These are phyloP conservation scores for Anthracocystis setariae DNA, from an alignment of 1,284 basidiomycete genomes.

Conservation along the genomic window DNA sequence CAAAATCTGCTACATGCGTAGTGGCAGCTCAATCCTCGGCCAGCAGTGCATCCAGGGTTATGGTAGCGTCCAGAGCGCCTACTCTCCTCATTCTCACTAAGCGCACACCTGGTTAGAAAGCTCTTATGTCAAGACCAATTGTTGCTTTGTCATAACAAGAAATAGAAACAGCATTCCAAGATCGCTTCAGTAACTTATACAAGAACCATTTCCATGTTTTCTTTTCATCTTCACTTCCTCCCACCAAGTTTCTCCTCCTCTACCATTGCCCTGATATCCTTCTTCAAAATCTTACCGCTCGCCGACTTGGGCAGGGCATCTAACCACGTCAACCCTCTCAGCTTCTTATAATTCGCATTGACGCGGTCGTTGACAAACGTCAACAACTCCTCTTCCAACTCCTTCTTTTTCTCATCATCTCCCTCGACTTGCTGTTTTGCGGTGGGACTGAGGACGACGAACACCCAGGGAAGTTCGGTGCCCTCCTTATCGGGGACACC, in stretches of 20 bases:
- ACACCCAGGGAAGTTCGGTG: conserved; percentile 59
- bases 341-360: conserved; percentile 62
- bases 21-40: conserved; percentile 73
- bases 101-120: too few species aligned
- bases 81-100: too few species aligned
- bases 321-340: conserved; percentile 59
- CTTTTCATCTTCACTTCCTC: conserved; percentile 3
- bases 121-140: too few species aligned
- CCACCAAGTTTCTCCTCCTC: conserved; percentile 35
- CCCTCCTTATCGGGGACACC: conserved; percentile 46
- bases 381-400: conserved; percentile 42
- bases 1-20: conserved; percentile 82
- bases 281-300: conserved; percentile 64
- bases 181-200: too few species aligned
- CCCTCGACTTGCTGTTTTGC: conserved; percentile 20
- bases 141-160: too few species aligned
- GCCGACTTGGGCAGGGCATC: conserved; percentile 58
- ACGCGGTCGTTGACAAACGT: conserved; percentile 56
- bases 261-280: conserved; percentile 53
- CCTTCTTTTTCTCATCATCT: conserved; percentile 31
- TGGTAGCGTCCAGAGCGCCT: conserved; percentile 74
- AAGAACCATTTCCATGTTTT: too few species aligned
- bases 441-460: conserved; percentile 45
- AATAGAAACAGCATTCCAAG: too few species aligned
- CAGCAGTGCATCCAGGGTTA: conserved; percentile 75